phyloP scores from a whole-genome alignment of 345 rosid species.

The Lagerstroemia speciosa region DNA sequence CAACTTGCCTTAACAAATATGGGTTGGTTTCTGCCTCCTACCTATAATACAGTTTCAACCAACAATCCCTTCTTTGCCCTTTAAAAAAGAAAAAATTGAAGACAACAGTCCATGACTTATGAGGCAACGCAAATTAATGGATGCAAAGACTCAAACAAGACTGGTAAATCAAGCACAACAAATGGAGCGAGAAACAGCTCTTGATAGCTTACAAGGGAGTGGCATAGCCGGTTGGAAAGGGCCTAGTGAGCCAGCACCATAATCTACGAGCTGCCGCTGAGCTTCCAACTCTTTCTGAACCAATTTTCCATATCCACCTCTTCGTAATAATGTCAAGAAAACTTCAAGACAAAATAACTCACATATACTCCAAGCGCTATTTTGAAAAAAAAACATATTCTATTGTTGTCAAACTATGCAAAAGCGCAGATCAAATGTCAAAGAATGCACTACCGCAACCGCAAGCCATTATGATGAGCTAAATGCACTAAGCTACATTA shows the following conservation, averaged over 20 bases:
- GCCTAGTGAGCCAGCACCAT: constrained; percentile 83
- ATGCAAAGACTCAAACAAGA: not conserved
- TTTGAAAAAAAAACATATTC: too few relatives aligned
- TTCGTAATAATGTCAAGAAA: constrained; percentile 54
- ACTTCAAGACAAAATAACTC: constrained; percentile 9
- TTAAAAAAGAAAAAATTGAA: too few relatives aligned
- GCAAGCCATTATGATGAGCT: too few relatives aligned
- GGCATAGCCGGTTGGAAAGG: constrained; percentile 57
- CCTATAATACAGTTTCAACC: too few relatives aligned
- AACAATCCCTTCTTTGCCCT: too few relatives aligned
- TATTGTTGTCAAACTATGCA: too few relatives aligned
- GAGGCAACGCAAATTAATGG: not conserved
- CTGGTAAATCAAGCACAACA: constrained; percentile 3
- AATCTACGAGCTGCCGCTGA: constrained; percentile 91
- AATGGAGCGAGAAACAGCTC: constrained; percentile 5
- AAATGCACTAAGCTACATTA: too few relatives aligned
- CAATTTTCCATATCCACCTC: constrained; percentile 98
- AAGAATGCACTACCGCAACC: too few relatives aligned
- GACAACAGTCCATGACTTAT: not conserved
- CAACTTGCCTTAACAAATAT: too few relatives aligned
- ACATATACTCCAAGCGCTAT: too few relatives aligned
- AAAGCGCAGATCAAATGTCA: too few relatives aligned
- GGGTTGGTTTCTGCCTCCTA: too few relatives aligned
- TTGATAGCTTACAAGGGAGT: constrained; percentile 55
- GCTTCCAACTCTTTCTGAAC: constrained; percentile 89